Conservation (phyloP, 2,329 filamentous ascomycete species). For the Fusarium sp. region DNA sequence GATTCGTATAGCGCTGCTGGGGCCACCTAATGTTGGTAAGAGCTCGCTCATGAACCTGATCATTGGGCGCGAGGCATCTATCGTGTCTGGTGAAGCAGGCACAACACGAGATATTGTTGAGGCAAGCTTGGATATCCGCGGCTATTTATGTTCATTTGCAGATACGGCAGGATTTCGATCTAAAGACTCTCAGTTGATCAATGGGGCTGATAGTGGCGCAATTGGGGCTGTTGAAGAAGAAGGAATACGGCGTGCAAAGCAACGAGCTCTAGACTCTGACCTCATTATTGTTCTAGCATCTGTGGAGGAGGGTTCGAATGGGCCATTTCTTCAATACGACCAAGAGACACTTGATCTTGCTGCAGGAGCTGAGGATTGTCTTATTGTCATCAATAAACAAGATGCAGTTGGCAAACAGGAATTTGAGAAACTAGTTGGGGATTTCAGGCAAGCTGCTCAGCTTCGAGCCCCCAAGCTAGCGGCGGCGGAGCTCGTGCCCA, state of each 20-base stretch:
- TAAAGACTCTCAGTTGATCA: conserved; percentile 27
- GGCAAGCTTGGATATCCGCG: conserved; percentile 87
- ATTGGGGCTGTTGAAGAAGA: conserved; percentile 87
- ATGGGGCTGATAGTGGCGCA: conserved; percentile 32
- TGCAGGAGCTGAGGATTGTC: conserved; percentile 59
- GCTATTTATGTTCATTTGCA: conserved; percentile 92
- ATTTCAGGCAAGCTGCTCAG: conserved; percentile 52
- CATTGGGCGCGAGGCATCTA: conserved; percentile 92
- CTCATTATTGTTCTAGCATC: conserved; percentile 85
- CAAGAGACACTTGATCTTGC: conserved; percentile 67
- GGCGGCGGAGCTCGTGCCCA: conserved; percentile 58
- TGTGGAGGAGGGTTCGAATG: conserved; percentile 65
- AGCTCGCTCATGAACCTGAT: conserved; percentile 92
- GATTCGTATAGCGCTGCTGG: conserved; percentile 86
- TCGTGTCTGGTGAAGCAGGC: conserved; percentile 91
- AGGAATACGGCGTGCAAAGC: conserved; percentile 87
- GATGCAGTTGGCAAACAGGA: conserved; percentile 59
- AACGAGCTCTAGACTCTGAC: conserved; percentile 85
- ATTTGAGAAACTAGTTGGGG: conserved; percentile 54
- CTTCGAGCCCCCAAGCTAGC: conserved; percentile 42
- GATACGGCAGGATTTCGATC: conserved; percentile 91
- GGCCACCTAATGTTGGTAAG: conserved; percentile 94
- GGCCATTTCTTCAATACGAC: conserved; percentile 64
- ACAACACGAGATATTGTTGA: conserved; percentile 96
- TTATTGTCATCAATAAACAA: conserved; percentile 74